Base-by-base conservation (phyloP, 192 early-diverging fungal species). In the Thoreauomyces humboldtii region DNA sequence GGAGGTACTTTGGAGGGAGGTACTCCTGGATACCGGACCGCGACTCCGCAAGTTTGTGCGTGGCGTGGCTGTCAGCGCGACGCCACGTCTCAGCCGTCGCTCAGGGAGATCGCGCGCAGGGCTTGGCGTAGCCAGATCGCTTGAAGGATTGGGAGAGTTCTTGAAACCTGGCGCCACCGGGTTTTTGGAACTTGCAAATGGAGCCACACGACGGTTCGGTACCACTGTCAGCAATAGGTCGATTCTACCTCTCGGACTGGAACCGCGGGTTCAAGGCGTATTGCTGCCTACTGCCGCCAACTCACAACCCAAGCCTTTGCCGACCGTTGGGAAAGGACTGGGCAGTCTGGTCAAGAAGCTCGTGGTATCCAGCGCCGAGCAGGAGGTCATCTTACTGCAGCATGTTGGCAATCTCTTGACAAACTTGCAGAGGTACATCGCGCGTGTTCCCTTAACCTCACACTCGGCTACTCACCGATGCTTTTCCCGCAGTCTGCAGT, bases 331-430 rank as follows among this genome's bases (percentile, higher is more conserved):
- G 17, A 63, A 50, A 33, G 69, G 69, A 5, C 35, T 71, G 7
- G 69, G 61, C 12, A 47, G 31, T 17, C 43, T 71, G 54, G 69
- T 71, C 21, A 71, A 65, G 62, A 63, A 65, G 52, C 37, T 71
- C 29, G 45, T 56, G 12, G 63, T 71, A 17, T 48, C 69, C 6
- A 65, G 61, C 34, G 38, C 42, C 25, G 69, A 69, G 46, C 33
- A 45, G 43, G 65, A 65, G 62, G 63, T 71, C 4, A 65, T 63
- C 36, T 36, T 65, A 43, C 69, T 65, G 9, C 63, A 59, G 36
- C 69, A 71, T 65, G 44, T 71, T 14, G 38, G 45, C 14, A 41
- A 43, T n/a, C 37, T 63, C 28, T 34, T 71, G 17, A 12, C 27
- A 7, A 65, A 63, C 48, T 34, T 71, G 7, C 46, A 71, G 59